Evolutionary conservation across 225 moss, liverwort and hornwort species (phyloP).

Genomic region (Lunularia cruciata): DNA sequence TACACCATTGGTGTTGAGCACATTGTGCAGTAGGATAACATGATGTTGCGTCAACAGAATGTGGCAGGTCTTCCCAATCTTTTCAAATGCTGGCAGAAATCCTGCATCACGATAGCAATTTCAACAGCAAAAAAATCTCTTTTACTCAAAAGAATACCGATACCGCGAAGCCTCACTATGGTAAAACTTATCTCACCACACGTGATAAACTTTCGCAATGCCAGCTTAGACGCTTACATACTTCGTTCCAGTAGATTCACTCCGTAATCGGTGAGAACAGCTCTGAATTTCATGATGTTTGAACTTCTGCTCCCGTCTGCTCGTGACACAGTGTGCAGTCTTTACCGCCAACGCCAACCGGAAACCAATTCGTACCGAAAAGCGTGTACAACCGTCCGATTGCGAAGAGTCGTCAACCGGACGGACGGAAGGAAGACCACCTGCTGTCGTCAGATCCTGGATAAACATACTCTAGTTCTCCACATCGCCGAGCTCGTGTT

Average conservation of each 20-base stretch:
- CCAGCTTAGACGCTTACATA: too few species aligned
- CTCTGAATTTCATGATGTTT: conserved; percentile 80
- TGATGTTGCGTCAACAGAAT: conserved; percentile 73
- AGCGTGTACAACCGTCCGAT: not conserved
- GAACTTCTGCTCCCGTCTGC: not conserved
- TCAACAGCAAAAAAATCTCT: too few species aligned
- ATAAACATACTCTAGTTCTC: not conserved
- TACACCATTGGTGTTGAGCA: conserved; percentile 85
- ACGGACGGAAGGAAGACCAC: not conserved
- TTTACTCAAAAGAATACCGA: too few species aligned
- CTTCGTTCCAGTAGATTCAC: conserved; percentile 86
- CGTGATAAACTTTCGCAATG: too few species aligned
- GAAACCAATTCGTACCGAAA: not conserved
- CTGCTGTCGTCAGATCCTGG: too few species aligned
- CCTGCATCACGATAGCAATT: conserved; percentile 37
- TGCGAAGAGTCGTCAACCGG: not conserved
- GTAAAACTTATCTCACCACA: too few species aligned
- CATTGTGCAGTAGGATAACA: conserved; percentile 83
- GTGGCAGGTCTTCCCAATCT: conserved; percentile 88
- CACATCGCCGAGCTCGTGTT: too few species aligned
- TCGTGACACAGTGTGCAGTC: not conserved
- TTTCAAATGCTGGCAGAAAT: conserved; percentile 90
- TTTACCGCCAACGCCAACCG: not conserved
- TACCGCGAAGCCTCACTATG: too few species aligned
- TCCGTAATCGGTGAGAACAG: conserved; percentile 80